A percentile compares a stretch with the other conserved stretches of the same genome.
These are phyloP conservation scores for Eimeria tenella DNA, from an alignment of 169 alveolate species.

Conservation along the genomic window DNA sequence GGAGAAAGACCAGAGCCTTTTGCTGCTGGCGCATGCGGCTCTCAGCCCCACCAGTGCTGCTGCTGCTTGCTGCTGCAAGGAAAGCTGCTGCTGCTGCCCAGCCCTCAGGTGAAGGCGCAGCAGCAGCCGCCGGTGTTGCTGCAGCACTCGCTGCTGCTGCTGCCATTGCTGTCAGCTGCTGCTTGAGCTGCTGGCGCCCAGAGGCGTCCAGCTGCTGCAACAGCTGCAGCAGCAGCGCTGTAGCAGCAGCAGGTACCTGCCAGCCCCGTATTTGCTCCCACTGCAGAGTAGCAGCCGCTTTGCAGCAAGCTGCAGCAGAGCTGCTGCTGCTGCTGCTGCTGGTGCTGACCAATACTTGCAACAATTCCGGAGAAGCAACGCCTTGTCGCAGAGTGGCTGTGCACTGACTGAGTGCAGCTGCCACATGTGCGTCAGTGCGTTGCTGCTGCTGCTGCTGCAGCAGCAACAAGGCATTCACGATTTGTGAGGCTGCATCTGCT, in stretches of 20 bases:
- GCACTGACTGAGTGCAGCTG: neutral
- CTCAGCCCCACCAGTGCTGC: neutral
- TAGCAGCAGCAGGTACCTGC: neutral
- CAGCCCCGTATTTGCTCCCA: neutral
- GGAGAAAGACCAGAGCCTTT: neutral
- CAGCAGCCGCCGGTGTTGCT: neutral
- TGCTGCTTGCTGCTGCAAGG: conserved; percentile 7
- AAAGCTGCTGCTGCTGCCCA: neutral
- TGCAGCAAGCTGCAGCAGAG: neutral
- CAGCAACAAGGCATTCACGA: neutral
- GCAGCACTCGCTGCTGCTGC: neutral
- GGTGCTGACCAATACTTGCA: neutral
- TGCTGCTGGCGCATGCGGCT: neutral
- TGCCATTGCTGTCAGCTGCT: neutral
- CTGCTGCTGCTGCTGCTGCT: conserved; percentile 16
- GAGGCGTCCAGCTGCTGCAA: neutral
- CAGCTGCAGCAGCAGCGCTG: neutral
- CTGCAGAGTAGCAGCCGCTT: neutral
- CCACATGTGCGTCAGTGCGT: neutral
- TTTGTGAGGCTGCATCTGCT: neutral
- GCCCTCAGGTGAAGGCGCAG: neutral
- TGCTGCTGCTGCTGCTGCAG: conserved; percentile 4
- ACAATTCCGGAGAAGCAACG: neutral
- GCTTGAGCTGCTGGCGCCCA: neutral
- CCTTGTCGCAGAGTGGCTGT: neutral